phyloP scores from a whole-genome alignment of 1,139 yeast genomes.

The Suhomyces panamericanus region DNA sequence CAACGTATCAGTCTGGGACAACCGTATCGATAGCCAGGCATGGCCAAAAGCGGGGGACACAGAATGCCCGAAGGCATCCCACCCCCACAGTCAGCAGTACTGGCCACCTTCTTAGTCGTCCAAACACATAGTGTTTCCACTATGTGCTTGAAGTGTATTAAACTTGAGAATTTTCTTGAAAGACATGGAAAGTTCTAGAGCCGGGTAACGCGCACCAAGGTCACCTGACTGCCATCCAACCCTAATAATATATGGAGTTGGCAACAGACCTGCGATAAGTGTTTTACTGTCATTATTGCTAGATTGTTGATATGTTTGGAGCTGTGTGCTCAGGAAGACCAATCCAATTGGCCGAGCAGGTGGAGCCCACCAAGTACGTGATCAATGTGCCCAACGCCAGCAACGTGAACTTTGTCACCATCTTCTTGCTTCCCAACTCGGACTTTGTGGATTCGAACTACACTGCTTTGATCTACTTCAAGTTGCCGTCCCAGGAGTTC shows the following conservation, averaged over 20 bases:
- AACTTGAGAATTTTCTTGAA: slow-evolving; percentile 8
- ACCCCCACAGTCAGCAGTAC: slow-evolving; percentile 3
- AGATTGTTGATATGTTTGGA: slow-evolving; percentile 53
- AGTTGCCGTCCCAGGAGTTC: slow-evolving; percentile 72
- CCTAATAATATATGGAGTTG: slow-evolving; percentile 3
- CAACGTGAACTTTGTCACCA: slow-evolving; percentile 67
- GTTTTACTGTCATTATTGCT: too few species aligned
- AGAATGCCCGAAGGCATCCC: not conserved
- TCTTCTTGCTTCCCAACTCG: slow-evolving; percentile 73
- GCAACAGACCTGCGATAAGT: not conserved
- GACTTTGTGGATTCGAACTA: slow-evolving; percentile 61
- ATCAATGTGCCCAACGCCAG: slow-evolving; percentile 61
- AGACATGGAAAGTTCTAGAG: slow-evolving; percentile 3
- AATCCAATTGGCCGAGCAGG: slow-evolving; percentile 56
- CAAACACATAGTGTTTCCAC: slow-evolving; percentile 11
- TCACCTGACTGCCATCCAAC: slow-evolving; percentile 1
- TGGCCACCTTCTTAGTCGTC: slow-evolving; percentile 19
- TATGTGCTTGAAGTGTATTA: slow-evolving; percentile 2
- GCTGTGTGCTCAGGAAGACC: slow-evolving; percentile 61
- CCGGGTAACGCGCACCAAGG: slow-evolving; percentile 15
- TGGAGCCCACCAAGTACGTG: slow-evolving; percentile 65
- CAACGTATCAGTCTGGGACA: slow-evolving; percentile 67
- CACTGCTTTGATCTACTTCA: slow-evolving; percentile 87
- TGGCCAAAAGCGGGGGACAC: slow-evolving; percentile 1
- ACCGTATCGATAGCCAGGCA: slow-evolving; percentile 50